These are phyloP conservation scores for Calonectria ilicicola DNA, from an alignment of 2,329 filamentous ascomycete genomes.

Conservation along the genomic window DNA sequence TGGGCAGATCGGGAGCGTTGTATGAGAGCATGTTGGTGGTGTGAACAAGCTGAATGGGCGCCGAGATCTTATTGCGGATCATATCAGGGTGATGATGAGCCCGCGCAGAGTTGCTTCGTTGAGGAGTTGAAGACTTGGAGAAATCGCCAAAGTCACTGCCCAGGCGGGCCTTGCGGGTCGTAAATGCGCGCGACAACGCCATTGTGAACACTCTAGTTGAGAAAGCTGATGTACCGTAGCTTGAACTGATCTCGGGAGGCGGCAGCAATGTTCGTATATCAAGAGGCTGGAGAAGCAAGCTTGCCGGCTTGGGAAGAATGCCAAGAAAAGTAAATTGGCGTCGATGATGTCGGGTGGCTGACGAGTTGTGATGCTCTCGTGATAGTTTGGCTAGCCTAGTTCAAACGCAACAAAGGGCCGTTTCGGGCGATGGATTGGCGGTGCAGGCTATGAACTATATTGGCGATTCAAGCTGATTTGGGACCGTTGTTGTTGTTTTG, in stretches of 20 bases:
- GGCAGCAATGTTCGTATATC: conserved; percentile 10
- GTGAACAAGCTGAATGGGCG: conserved; percentile 86
- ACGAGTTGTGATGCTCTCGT: neutral
- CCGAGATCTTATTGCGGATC: conserved; percentile 82
- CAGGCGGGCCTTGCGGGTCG: conserved; percentile 73
- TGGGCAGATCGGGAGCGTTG: conserved; percentile 86
- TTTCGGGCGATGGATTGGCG: conserved; percentile 24
- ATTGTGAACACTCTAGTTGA: conserved; percentile 45
- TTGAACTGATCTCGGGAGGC: neutral
- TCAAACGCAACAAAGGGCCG: conserved; percentile 25
- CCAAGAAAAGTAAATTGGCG: conserved; percentile 7
- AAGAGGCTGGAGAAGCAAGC: neutral
- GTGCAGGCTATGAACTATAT: conserved; percentile 23
- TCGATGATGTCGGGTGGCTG: conserved; percentile 3
- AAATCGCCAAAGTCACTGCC: conserved; percentile 58
- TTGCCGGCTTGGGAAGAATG: conserved; percentile 10
- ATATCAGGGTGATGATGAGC: conserved; percentile 54
- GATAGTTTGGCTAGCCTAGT: conserved; percentile 35
- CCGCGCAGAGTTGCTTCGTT: conserved; percentile 62
- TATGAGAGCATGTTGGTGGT: conserved; percentile 98
- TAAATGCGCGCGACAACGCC: conserved; percentile 77
- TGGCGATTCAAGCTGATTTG: conserved; percentile 29
- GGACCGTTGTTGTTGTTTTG: conserved; percentile 7
- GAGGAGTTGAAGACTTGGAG: conserved; percentile 48
- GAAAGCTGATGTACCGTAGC: conserved; percentile 9